A percentile compares a stretch with the other conserved stretches of the same genome.
Evolutionary conservation across 2,329 filamentous ascomycete genomes (phyloP).

Genomic region (Lojkania enalia): DNA sequence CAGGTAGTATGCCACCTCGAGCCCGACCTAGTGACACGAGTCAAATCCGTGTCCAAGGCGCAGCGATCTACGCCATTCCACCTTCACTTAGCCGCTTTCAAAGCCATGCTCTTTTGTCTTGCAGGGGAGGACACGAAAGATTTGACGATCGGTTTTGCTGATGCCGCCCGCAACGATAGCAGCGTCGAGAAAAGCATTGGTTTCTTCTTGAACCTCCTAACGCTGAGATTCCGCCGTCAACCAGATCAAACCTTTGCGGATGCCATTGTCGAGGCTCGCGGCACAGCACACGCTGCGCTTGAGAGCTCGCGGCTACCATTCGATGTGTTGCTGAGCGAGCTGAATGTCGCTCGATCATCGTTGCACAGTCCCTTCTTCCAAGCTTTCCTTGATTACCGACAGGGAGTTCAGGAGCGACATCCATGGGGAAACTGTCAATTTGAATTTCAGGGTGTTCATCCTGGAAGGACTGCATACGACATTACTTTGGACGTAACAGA

Average conservation of each 20-base stretch:
- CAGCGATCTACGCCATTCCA: conserved; percentile 50
- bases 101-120: conserved; percentile 25
- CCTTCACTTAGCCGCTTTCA: conserved; percentile 50
- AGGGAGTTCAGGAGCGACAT: conserved; percentile 21
- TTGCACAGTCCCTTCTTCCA: conserved; percentile 56
- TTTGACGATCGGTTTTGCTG: conserved; percentile 54
- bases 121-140: conserved; percentile 39
- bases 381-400: conserved; percentile 53
- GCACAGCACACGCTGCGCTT: conserved; percentile 44
- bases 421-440: conserved; percentile 27
- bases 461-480: conserved; percentile 19
- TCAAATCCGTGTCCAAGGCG: conserved; percentile 27
- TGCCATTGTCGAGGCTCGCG: conserved; percentile 15
- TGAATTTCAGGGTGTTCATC: conserved; percentile 25
- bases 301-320: conserved; percentile 53
- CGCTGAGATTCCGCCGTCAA: conserved; percentile 45
- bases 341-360: conserved; percentile 47
- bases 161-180: conserved; percentile 47
- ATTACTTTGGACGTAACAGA: conserved; percentile 18
- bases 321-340: conserved; percentile 51
- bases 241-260: conserved; percentile 9
- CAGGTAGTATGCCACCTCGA: conserved; percentile 2
- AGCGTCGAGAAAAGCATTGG: conserved; percentile 47
- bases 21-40: conserved; percentile 11
- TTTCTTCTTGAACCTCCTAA: conserved; percentile 54